phyloP scores from a whole-genome alignment of 2,329 filamentous ascomycete genomes.

The Dactylellina parvicollis region DNA sequence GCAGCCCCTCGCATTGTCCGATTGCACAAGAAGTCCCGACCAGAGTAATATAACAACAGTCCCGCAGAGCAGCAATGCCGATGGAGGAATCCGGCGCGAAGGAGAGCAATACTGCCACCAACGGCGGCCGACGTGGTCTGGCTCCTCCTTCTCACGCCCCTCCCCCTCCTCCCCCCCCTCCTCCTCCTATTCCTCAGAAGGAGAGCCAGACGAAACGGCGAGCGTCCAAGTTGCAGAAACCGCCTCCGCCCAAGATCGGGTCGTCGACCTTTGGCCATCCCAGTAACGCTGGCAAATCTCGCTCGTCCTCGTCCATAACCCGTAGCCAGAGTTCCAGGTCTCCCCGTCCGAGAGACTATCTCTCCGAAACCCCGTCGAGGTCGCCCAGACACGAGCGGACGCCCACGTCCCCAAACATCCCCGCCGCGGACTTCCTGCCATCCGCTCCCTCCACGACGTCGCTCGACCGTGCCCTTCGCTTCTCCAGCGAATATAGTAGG shows the following conservation, averaged over 20 bases:
- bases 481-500: conserved; percentile 51
- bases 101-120: conserved; percentile 26
- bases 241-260: conserved; percentile 45
- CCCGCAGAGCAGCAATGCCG: conserved; percentile 51
- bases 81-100: conserved; percentile 53
- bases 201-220: conserved; percentile 41
- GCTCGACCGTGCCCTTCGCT: conserved; percentile 44
- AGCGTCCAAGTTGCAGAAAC: conserved; percentile 47
- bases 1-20: neutral
- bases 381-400: conserved; percentile 46
- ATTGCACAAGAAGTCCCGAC: conserved; percentile 1
- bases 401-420: conserved; percentile 47
- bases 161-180: conserved; percentile 42
- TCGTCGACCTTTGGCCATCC: conserved; percentile 44
- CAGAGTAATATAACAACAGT: conserved; percentile 14
- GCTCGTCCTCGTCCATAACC: conserved; percentile 51
- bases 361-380: conserved; percentile 49
- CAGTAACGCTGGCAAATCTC: conserved; percentile 49
- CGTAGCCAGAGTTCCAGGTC: conserved; percentile 50
- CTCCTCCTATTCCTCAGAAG: conserved; percentile 32
- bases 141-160: conserved; percentile 36
- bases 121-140: neutral
- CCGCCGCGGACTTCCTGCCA: conserved; percentile 13
- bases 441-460: conserved; percentile 41
- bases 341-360: conserved; percentile 46